Conservation (phyloP, 129 eudicot species). For the Escallonia herrerae region DNA sequence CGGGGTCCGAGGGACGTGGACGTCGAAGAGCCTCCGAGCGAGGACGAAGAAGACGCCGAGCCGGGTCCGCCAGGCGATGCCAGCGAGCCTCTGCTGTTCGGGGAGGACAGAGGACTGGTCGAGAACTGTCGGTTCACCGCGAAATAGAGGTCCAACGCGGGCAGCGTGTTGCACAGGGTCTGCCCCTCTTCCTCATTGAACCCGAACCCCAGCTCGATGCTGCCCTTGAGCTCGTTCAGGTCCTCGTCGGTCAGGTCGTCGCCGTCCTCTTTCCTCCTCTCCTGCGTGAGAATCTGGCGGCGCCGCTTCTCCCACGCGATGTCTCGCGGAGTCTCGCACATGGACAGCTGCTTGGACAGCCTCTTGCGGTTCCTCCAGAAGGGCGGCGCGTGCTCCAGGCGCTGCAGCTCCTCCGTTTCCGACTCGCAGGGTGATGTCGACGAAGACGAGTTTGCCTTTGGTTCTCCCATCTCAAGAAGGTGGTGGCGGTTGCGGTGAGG, state of each 20-base stretch:
- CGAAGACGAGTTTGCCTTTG: neutral
- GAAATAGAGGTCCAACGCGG: slow-evolving; percentile 40
- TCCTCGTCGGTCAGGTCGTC: neutral
- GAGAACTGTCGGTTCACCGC: slow-evolving; percentile 28
- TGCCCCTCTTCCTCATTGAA: slow-evolving; percentile 40
- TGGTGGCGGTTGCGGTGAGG: neutral
- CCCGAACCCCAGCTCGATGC: slow-evolving; percentile 43
- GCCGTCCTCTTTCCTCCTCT: slow-evolving; percentile 14
- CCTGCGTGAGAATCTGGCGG: slow-evolving; percentile 6
- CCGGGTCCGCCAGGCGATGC: neutral
- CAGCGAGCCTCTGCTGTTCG: slow-evolving; percentile 6
- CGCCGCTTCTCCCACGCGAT: slow-evolving; percentile 33
- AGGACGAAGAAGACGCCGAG: neutral
- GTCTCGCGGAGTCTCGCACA: slow-evolving; percentile 27
- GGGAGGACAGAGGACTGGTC: slow-evolving; percentile 22
- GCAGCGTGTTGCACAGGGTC: slow-evolving; percentile 30
- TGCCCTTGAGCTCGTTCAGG: slow-evolving; percentile 33
- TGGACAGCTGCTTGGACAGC: slow-evolving; percentile 26
- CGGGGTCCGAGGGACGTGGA: slow-evolving; percentile 7
- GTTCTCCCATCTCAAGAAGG: neutral
- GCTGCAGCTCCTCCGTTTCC: slow-evolving; percentile 27
- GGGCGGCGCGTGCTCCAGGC: slow-evolving; percentile 25
- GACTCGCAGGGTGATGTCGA: slow-evolving; percentile 1
- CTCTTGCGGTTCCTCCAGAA: slow-evolving; percentile 21
- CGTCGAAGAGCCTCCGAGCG: neutral